Base-by-base conservation (phyloP, 2,329 filamentous ascomycete species). In the Sclerotinia glacialis region DNA sequence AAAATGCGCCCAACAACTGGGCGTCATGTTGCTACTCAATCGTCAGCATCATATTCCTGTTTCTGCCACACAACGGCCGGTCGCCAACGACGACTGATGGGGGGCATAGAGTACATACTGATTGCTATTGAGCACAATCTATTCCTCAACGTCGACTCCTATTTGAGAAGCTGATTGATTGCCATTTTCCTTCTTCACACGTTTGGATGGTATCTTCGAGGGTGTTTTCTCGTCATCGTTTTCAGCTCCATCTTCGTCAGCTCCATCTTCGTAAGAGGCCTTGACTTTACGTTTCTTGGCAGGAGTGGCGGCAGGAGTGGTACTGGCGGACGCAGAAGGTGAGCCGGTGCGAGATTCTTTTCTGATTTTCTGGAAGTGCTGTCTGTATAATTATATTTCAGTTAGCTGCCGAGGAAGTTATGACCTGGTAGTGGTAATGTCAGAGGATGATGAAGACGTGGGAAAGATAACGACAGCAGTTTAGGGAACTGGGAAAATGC, bases 351-450 rank as follows among this genome's bases (percentile, higher is more conserved):
- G 40, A 14, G 53, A 55, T 61, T 70, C 66, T 42, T 71, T 70
- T 56, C 73, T 71, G 49, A 76, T 69, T 61, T 76, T 76, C 56
- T 76, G 74, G 64, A 72, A 76, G 55, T 75, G 74, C 63, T 76
- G 74, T 14, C 74, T 76, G 54, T 46, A 21, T 18, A n/a, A n/a
- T n/a, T n/a, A 44, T 23, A 34, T 40, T 68, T 54, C 69, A 67
- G 23, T 49, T 26, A 59, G 54, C 34, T 28, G 9, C 21, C 21
- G 31, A 12, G 23, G 3, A n/a, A 26, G 6, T 2, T 8, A 47
- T 2, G 5, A 4, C 37, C 34, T 18, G 7, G 11, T 11, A 11
- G 7, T 14, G 21, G 28, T 31, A 16, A 5, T n/a, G 40, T 2
- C 31, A 23, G 26, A 34, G 6, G 9, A 34, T 8, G 18, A 5